A percentile compares a stretch with the other conserved stretches of the same genome.
Conservation (phyloP, 1,139 yeast species). For the Hyphopichia buzzinii region DNA sequence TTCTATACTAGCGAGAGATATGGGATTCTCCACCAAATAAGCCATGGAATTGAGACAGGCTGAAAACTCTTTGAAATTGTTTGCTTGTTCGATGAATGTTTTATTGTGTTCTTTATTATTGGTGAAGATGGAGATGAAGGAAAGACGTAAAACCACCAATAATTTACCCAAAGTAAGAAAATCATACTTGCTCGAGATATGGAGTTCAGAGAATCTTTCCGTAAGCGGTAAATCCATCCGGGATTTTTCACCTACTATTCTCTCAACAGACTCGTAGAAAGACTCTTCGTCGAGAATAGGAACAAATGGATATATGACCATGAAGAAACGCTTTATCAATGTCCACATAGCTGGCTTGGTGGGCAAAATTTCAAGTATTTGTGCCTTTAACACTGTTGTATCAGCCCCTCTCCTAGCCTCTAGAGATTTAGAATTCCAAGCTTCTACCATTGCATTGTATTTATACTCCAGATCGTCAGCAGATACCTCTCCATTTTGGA, state of each 20-base stretch:
- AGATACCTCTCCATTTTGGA: not conserved
- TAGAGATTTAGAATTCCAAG: not conserved
- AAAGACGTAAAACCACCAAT: conserved; percentile 21
- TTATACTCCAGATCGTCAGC: not conserved
- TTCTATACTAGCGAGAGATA: not conserved
- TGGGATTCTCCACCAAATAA: conserved; percentile 4
- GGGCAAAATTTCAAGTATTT: conserved; percentile 21
- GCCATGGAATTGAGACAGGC: not conserved
- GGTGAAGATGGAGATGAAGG: conserved; percentile 23
- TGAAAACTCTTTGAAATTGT: not conserved
- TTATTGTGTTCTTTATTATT: conserved; percentile 9
- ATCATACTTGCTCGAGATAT: conserved; percentile 19
- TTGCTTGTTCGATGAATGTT: not conserved
- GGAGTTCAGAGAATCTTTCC: conserved; percentile 11
- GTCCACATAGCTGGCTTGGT: conserved; percentile 19
- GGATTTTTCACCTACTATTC: conserved; percentile 18
- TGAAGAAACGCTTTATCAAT: conserved; percentile 9
- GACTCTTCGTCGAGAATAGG: conserved; percentile 10
- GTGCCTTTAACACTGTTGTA: not conserved
- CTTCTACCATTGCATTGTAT: not conserved
- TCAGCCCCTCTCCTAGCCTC: not conserved
- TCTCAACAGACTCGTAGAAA: conserved; percentile 6
- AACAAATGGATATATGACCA: conserved; percentile 8
- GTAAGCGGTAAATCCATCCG: conserved; percentile 8
- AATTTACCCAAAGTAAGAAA: conserved; percentile 23